Evolutionary conservation across 306 rosid species (phyloP).

Genomic region (Mimosa pudica): DNA sequence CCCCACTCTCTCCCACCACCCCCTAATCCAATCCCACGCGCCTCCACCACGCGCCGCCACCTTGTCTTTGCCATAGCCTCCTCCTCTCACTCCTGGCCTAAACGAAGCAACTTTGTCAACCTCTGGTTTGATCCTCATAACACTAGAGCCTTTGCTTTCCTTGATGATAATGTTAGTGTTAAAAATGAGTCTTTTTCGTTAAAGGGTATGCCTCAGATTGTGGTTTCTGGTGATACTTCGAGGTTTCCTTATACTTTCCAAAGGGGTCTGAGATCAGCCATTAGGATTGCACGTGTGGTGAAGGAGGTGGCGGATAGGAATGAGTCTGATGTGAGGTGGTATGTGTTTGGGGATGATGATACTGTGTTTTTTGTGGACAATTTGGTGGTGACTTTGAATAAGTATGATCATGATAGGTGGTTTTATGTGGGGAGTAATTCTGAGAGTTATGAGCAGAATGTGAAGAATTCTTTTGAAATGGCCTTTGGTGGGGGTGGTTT

Average conservation of each 20-base stretch:
- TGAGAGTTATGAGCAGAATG: conserved; percentile 82
- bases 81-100: conserved; percentile 64
- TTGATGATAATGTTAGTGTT: conserved; percentile 43
- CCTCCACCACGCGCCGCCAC: conserved; percentile 66
- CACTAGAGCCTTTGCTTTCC: conserved; percentile 72
- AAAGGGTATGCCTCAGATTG: conserved; percentile 41
- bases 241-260: conserved; percentile 60
- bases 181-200: neutral
- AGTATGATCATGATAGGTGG: conserved; percentile 79
- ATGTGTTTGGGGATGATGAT: conserved; percentile 90
- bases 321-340: conserved; percentile 80
- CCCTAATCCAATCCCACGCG: neutral
- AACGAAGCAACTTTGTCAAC: conserved; percentile 58
- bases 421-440: conserved; percentile 75
- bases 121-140: conserved; percentile 62
- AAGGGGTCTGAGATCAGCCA: conserved; percentile 82
- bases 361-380: conserved; percentile 88
- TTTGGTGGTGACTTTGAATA: conserved; percentile 58
- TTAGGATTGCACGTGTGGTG: conserved; percentile 85
- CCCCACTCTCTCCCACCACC: conserved; percentile 15
- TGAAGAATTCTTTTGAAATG: conserved; percentile 68
- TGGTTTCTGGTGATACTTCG: conserved; percentile 65
- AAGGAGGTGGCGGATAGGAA: conserved; percentile 75
- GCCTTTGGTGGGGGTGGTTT: conserved; percentile 98
- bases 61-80: conserved; percentile 74